Evolutionary conservation across 1,139 yeast genomes (phyloP), one percentile per base, ranked within the genome.

Genomic region (Kurtzmaniella quercitrusa): DNA sequence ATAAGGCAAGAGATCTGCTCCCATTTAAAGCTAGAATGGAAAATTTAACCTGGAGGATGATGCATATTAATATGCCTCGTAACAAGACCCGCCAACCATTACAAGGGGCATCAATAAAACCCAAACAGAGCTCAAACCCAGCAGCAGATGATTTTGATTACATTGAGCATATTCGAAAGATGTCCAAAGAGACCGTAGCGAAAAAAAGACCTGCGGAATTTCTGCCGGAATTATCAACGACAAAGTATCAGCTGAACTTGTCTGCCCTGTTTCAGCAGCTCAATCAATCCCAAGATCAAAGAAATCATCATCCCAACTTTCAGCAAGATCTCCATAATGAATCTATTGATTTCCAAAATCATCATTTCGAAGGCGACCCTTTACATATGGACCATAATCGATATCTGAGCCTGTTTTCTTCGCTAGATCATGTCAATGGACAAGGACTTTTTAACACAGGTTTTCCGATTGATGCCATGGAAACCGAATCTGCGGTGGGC

Each of bases 31-130:
- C 78, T 36, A 68, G 96, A 39, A 83, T 88, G 82, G 88, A 85
- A 57, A 88, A 88, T 58, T 64, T 88, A 41, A 82, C 94, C 11
- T 88, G 96, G 96, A 65, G 96, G 48, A 76, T 88, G 80, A 84
- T 88, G 89, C 77, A 74, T 41, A 66, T 84, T 54, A 76, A 78
- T 48, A 59, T 17, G 4, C 45, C 45, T 9, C 19, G 16, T 4
- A 30, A 30, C 3, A 5, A 28, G 14, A 36, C 35, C 17, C 41
- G 37, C 18, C 18, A 23, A 4, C n/a, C 35, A 15, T 22, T 28
- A 6, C 39, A 34, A 23, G 21, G 42, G 2, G 16, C 47, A 36
- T 26, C 30, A 14, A 19, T 36, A 12, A 42, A 46, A 45, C 19
- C 6, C 4, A 21, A 33, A 6, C 47, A 53, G 2, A 36, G 46